These are phyloP conservation scores for Colletotrichum cordylinicola DNA, from an alignment of 2,329 filamentous ascomycete genomes.

Conservation along the genomic window DNA sequence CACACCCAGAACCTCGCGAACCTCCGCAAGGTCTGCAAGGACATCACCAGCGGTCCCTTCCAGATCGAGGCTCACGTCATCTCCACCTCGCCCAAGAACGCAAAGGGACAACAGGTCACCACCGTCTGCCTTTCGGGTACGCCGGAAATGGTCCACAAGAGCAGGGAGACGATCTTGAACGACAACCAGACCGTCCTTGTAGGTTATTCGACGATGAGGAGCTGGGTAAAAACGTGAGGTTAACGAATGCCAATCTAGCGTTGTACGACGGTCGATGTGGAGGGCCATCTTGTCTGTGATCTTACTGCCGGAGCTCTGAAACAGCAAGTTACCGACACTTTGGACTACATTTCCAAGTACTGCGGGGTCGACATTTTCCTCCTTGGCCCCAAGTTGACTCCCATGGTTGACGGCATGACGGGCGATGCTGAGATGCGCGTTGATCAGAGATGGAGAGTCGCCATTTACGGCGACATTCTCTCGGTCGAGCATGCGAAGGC, in stretches of 20 bases:
- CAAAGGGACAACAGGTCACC: constrained; percentile 72
- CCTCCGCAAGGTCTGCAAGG: constrained; percentile 79
- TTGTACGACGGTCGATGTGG: constrained; percentile 91
- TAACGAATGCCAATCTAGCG: constrained; percentile 63
- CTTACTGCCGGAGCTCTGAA: constrained; percentile 66
- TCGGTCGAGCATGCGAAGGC: constrained; percentile 98
- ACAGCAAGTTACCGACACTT: constrained; percentile 78
- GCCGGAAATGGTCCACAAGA: constrained; percentile 86
- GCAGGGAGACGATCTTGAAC: constrained; percentile 87
- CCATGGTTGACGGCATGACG: constrained; percentile 75
- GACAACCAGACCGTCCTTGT: constrained; percentile 93
- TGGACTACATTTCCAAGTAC: constrained; percentile 85
- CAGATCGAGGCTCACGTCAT: constrained; percentile 85
- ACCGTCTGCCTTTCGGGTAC: constrained; percentile 92
- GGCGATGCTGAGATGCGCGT: constrained; percentile 83
- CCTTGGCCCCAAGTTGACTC: constrained; percentile 85
- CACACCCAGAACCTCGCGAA: constrained; percentile 86
- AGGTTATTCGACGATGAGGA: constrained; percentile 44
- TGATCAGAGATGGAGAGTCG: constrained; percentile 89
- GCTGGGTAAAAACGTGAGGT: constrained; percentile 20
- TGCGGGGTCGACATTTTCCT: constrained; percentile 98
- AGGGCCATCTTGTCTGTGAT: constrained; percentile 88
- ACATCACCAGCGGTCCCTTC: constrained; percentile 74
- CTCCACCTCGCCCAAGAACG: constrained; percentile 77
- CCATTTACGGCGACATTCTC: constrained; percentile 94